Percentiles rank a stretch among this genome's conserved stretches.
phyloP scores from a whole-genome alignment of 257 asterid genomes.

The Solanum etuberosum region DNA sequence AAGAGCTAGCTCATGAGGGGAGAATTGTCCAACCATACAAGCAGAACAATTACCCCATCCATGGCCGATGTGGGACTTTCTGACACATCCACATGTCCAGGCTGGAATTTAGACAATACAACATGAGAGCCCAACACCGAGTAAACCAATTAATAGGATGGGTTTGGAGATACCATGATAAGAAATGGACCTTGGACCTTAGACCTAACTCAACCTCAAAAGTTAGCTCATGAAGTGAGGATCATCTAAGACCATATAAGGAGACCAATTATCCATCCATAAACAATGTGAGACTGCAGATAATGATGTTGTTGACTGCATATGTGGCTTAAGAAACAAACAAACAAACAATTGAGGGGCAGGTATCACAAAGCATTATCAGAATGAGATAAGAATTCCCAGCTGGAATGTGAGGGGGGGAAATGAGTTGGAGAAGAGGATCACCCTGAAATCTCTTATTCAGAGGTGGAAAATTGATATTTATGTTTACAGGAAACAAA shows the following conservation, averaged over 20 bases:
- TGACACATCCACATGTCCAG: background rate
- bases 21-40: background rate
- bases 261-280: background rate
- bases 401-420: background rate
- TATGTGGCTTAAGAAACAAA: background rate
- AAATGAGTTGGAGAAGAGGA: background rate
- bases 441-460: background rate
- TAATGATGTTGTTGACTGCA: background rate
- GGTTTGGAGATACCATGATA: background rate
- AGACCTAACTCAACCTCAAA: background rate
- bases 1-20: background rate
- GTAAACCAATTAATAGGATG: background rate
- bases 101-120: background rate
- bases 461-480: background rate
- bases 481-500: background rate
- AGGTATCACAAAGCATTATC: background rate
- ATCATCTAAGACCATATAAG: background rate
- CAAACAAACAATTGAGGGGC: background rate
- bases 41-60: background rate
- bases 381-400: background rate
- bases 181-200: background rate
- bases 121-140: background rate
- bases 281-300: background rate
- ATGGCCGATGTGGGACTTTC: background rate
- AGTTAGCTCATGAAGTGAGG: background rate